Evolutionary conservation across 495 filamentous ascomycete genomes (phyloP), one percentile per base, ranked within the genome.

Genomic region (Patellaria atrata): DNA sequence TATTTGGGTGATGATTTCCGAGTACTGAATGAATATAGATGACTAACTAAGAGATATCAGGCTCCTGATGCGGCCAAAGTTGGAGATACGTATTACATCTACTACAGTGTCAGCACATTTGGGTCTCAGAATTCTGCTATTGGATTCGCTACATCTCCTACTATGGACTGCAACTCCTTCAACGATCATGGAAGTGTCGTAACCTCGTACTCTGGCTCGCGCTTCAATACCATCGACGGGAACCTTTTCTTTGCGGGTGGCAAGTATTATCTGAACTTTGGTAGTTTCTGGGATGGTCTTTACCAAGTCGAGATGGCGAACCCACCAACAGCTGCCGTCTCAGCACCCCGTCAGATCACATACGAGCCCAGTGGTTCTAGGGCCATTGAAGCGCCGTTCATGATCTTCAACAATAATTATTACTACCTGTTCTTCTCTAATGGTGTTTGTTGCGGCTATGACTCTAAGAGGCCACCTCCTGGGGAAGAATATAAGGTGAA

Each of bases 181-280:
- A 70, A 61, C 7, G 70, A 77, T 39, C 58, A 58, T 4, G 73
- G 72, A 22, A 18, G 22, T 3, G 64, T 67, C 0, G 52, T 79
- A 27, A 32, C 50, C 2, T 71, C 68, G 6, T 53, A 55, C 20
- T 10, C 30, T 14, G 52, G 50, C 32, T 61, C 54, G 33, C 36
- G 61, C 2, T 81, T 75, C 60, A 82, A 83, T 48, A 68, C 75
- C 22, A 84, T 85, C 40, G 79, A 85, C 47, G 55, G 64, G 2
- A 77, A 77, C 53, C 60, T 77, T 22, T 55, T 79, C 45, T 38
- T 39, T 11, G 58, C 59, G 9, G 56, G 51, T 21, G 60, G 58
- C 32, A 51, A 50, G 4, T 61, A 67, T 30, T 67, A 67, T 39
- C 60, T 84, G 24, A 71, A 63, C 36, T 85, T 75, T 27, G 79